These are phyloP conservation scores for Aspergillus tubingensis DNA, from an alignment of 2,329 filamentous ascomycete genomes.

Conservation along the genomic window DNA sequence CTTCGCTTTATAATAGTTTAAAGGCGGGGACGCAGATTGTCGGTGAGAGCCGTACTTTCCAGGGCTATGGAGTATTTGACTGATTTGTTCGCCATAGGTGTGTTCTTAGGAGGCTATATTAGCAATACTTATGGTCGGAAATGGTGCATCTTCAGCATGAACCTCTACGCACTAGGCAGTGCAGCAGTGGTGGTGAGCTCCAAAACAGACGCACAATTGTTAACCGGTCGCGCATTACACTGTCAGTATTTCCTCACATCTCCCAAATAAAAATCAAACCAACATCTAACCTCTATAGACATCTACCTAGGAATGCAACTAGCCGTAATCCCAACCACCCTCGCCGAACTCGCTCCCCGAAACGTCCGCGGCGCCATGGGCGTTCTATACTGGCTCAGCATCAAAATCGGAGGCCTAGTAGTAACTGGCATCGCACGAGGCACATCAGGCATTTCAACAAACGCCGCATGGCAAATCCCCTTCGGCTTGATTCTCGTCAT, in stretches of 20 bases:
- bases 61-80: background rate
- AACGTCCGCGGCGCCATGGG: background rate
- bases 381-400: slow-evolving; percentile 3
- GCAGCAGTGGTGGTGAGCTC: slow-evolving; percentile 4
- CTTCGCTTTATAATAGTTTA: slow-evolving; percentile 5
- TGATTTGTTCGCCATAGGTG: background rate
- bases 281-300: background rate
- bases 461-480: slow-evolving; percentile 5
- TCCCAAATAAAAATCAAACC: background rate
- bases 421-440: background rate
- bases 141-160: slow-evolving; percentile 1
- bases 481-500: slow-evolving; percentile 3
- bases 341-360: slow-evolving; percentile 2
- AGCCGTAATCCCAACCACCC: background rate
- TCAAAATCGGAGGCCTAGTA: background rate
- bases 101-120: slow-evolving; percentile 1
- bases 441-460: background rate
- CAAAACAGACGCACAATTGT: background rate
- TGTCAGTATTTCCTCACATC: background rate
- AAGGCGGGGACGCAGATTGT: background rate
- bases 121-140: background rate
- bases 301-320: slow-evolving; percentile 8
- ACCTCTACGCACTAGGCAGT: background rate
- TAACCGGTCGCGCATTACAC: background rate
- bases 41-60: background rate